Percentiles rank a stretch among this genome's conserved stretches.
These are phyloP conservation scores for Musa beccarii DNA, from an alignment of 176 grass and related monocot species.

Conservation along the genomic window DNA sequence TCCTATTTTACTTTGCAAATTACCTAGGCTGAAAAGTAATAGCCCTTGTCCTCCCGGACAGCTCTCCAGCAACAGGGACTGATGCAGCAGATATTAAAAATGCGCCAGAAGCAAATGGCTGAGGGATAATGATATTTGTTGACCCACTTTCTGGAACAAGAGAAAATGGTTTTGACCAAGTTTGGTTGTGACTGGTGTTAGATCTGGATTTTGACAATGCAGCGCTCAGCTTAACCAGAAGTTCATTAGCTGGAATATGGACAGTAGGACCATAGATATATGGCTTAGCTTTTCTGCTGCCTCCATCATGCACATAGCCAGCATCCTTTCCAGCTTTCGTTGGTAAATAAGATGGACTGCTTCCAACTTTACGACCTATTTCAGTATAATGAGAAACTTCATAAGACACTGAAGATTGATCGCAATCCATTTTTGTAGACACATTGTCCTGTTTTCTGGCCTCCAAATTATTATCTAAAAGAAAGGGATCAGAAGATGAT, in stretches of 20 bases:
- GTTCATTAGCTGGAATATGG: slow-evolving; percentile 63
- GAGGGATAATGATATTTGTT: slow-evolving; percentile 54
- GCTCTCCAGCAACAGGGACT: slow-evolving; percentile 71
- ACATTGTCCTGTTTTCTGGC: not conserved
- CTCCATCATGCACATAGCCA: slow-evolving; percentile 35
- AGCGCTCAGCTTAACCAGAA: slow-evolving; percentile 77
- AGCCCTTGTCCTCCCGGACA: slow-evolving; percentile 79
- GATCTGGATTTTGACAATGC: slow-evolving; percentile 35
- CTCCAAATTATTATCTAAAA: not conserved
- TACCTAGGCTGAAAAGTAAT: slow-evolving; percentile 94
- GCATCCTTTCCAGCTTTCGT: slow-evolving; percentile 26
- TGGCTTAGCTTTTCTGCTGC: slow-evolving; percentile 48
- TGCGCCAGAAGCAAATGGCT: slow-evolving; percentile 54
- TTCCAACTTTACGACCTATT: slow-evolving; percentile 30
- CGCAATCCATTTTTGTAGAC: not conserved
- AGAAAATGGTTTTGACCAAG: slow-evolving; percentile 78
- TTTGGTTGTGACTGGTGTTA: slow-evolving; percentile 37
- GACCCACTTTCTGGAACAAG: slow-evolving; percentile 78
- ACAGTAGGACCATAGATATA: slow-evolving; percentile 66
- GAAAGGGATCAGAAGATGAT: not conserved
- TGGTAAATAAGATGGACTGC: slow-evolving; percentile 33
- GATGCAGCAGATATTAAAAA: slow-evolving; percentile 67
- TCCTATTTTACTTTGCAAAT: slow-evolving; percentile 1
- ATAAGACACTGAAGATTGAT: slow-evolving; percentile 23
- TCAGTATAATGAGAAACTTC: slow-evolving; percentile 2